Evolutionary conservation across 495 filamentous ascomycete genomes (phyloP), one percentile per base, ranked within the genome.

Genomic region (Lepraria neglecta): DNA sequence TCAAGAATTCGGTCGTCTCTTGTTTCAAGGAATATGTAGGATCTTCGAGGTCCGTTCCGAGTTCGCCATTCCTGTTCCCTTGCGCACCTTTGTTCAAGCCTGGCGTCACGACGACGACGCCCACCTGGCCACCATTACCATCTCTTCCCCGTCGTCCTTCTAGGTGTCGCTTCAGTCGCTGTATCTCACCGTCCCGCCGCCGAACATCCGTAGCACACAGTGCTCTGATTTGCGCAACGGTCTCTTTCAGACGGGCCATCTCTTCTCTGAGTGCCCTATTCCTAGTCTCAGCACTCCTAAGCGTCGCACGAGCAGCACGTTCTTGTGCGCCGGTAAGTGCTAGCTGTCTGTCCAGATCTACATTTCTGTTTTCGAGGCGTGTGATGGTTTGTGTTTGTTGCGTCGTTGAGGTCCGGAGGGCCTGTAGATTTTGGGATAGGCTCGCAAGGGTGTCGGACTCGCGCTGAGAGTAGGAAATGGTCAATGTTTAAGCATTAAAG

Each of bases 1-100:
- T 95, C 50, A 98, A 76, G 71, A 96, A 97, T 52, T 90, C 88
- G 21, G 90, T 92, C 6, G 94, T 96, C 74, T 97, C 95, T 65
- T 87, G 82, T 58, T 84, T 82, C 61, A 97, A 71, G 66, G 83
- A 88, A 72, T 94, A 91, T 43, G 77, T 81, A 0, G 84, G 82
- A 50, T 82, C 79, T 28, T 79, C 75, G 2, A 84, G 70, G 30
- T 79, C 78, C 2, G 76, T 70, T 30, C 73, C 77, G 3, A 77
- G 76, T 11, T 77, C 73, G 14, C 68, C 70, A 17, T 73, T 76
- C 10, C 68, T 64, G 66, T 55, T 67, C 43, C 70, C 70, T n/a
- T 77, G 74, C 28, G 67, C 68, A 5, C 68, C 64, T 6, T 74
- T 74, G 58, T 77, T 77, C 47, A 79, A 74, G 48, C 79, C 80